phyloP scores from a whole-genome alignment of 768 basidiomycete species.

The Tephrocybe sp. region DNA sequence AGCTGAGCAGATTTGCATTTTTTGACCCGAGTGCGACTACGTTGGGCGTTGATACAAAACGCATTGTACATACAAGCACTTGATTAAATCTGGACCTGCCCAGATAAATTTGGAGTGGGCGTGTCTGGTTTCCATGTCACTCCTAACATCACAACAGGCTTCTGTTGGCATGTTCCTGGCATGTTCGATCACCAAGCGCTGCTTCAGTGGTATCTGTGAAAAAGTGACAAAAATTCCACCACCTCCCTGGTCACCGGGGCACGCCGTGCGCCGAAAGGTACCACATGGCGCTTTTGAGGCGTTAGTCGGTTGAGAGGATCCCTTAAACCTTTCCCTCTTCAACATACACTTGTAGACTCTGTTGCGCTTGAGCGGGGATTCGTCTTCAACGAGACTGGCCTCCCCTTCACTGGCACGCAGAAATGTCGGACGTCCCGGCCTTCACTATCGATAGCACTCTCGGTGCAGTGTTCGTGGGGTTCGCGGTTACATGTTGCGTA shows the following conservation, averaged over 20 bases:
- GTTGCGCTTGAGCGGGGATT: neutral
- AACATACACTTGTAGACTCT: neutral
- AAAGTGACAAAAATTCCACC: neutral
- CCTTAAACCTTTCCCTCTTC: neutral
- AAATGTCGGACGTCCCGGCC: slow-evolving; percentile 10
- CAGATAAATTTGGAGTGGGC: neutral
- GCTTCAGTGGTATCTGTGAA: neutral
- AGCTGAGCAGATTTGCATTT: too few relatives aligned
- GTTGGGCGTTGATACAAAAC: too few relatives aligned
- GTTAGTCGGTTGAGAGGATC: neutral
- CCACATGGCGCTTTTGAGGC: slow-evolving; percentile 2
- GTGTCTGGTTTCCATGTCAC: slow-evolving; percentile 5
- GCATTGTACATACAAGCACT: neutral
- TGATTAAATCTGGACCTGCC: neutral
- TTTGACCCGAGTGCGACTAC: too few relatives aligned
- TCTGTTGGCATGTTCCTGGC: slow-evolving; percentile 10
- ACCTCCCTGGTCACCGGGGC: slow-evolving; percentile 4
- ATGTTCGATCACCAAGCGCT: slow-evolving; percentile 8
- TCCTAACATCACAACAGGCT: neutral
- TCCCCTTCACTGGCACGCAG: slow-evolving; percentile 2
- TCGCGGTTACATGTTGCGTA: slow-evolving; percentile 48
- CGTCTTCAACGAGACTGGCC: neutral
- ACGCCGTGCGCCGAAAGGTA: neutral
- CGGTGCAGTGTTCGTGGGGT: slow-evolving; percentile 62
- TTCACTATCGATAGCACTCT: slow-evolving; percentile 47